Conservation (phyloP, 2,329 filamentous ascomycete species). For the Fusarium sacchari region DNA sequence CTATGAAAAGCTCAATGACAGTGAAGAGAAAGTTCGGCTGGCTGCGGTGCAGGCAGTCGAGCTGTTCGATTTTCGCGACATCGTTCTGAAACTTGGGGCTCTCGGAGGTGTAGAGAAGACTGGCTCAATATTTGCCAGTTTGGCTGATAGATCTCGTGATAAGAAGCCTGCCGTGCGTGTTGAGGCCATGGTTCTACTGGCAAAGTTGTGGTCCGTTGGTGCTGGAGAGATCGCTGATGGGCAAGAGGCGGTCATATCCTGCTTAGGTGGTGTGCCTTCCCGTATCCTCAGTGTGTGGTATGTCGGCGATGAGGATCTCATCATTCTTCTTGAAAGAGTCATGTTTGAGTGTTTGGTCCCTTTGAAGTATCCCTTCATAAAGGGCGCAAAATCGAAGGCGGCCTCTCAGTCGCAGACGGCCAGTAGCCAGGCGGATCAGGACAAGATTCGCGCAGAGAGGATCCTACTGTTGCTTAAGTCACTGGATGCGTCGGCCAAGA, state of each 20-base stretch:
- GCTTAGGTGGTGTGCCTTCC: slow-evolving; percentile 85
- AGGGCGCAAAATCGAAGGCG: slow-evolving; percentile 67
- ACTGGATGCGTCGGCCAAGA: slow-evolving; percentile 80
- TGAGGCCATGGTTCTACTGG: slow-evolving; percentile 86
- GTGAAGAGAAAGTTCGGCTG: slow-evolving; percentile 89
- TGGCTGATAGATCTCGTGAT: slow-evolving; percentile 91
- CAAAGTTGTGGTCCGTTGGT: slow-evolving; percentile 92
- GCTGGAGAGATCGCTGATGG: slow-evolving; percentile 86
- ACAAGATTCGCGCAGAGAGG: slow-evolving; percentile 83
- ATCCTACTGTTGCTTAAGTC: slow-evolving; percentile 84
- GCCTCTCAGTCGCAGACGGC: slow-evolving; percentile 62
- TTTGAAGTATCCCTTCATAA: slow-evolving; percentile 79
- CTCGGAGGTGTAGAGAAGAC: slow-evolving; percentile 79
- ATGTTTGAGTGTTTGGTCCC: slow-evolving; percentile 91
- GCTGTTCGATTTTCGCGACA: slow-evolving; percentile 80
- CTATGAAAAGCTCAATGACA: slow-evolving; percentile 84
- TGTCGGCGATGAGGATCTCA: slow-evolving; percentile 87
- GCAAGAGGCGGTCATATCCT: slow-evolving; percentile 76
- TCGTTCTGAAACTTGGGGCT: slow-evolving; percentile 83
- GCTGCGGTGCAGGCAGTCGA: slow-evolving; percentile 89
- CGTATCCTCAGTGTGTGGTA: slow-evolving; percentile 90
- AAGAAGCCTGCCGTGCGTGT: slow-evolving; percentile 82
- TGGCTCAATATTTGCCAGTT: slow-evolving; percentile 80
- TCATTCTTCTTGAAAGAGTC: slow-evolving; percentile 83
- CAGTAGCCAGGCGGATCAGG: slow-evolving; percentile 68